A percentile compares a stretch with the other conserved stretches of the same genome.
These are phyloP conservation scores for Cordyceps cicadae DNA, from an alignment of 2,329 filamentous ascomycete species.

Conservation along the genomic window DNA sequence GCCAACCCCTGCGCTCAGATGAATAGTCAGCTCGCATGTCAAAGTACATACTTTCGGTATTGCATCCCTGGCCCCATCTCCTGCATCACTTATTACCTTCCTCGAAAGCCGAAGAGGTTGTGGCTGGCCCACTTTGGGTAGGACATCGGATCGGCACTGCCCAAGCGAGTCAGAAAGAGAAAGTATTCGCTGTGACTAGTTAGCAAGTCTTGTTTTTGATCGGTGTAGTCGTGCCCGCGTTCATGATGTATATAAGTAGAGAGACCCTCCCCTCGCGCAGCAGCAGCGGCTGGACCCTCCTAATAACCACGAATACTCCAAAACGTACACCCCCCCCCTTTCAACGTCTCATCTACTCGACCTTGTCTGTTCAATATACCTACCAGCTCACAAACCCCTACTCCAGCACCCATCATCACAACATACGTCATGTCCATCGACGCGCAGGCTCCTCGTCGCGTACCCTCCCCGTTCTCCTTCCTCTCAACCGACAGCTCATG, in stretches of 20 bases:
- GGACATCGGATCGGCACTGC: constrained; percentile 12
- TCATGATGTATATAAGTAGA: constrained; percentile 7
- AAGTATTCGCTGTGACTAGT: neutral
- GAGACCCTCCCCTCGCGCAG: neutral
- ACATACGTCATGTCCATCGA: neutral
- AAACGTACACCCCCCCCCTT: neutral
- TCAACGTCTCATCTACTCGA: neutral
- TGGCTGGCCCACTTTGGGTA: constrained; percentile 5
- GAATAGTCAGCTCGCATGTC: neutral
- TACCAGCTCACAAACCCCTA: neutral
- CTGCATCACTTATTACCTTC: neutral
- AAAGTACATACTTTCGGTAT: neutral
- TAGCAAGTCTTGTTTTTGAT: neutral
- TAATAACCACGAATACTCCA: neutral
- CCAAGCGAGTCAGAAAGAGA: constrained; percentile 6
- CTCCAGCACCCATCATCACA: too few relatives aligned
- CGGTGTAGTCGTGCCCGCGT: neutral
- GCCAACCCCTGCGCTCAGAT: neutral
- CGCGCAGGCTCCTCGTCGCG: neutral
- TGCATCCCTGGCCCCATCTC: neutral
- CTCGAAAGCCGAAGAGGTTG: constrained; percentile 2
- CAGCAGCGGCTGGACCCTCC: neutral
- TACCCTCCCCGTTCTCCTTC: neutral
- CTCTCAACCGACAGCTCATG: neutral
- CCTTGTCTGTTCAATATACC: neutral